These are phyloP conservation scores for Phytophthora capsici DNA, from an alignment of 352 stramenopile genomes.

Conservation along the genomic window DNA sequence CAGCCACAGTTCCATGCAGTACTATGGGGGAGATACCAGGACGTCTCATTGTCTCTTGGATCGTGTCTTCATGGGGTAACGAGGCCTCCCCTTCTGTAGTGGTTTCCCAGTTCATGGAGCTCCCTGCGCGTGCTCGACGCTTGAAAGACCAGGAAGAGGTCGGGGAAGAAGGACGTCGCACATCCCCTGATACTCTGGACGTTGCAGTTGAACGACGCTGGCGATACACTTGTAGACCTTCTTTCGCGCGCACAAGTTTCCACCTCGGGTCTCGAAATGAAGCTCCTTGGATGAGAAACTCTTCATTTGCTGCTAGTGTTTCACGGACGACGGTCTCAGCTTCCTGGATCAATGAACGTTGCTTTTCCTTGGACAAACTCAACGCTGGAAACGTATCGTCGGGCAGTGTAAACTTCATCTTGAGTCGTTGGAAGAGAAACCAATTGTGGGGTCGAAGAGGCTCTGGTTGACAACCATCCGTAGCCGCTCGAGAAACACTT, in stretches of 20 bases:
- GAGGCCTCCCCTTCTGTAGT: conserved; percentile 2
- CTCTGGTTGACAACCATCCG: conserved; percentile 4
- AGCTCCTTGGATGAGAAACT: conserved; percentile 35
- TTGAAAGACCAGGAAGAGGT: conserved; percentile 14
- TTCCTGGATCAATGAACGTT: conserved; percentile 40
- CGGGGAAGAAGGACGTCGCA: background rate
- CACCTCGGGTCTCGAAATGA: conserved; percentile 41
- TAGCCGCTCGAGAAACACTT: background rate
- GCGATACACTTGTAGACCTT: conserved; percentile 41
- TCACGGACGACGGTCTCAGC: conserved; percentile 49
- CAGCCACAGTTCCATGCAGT: conserved; percentile 43
- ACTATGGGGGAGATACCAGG: conserved; percentile 45
- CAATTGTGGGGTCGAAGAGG: conserved; percentile 8
- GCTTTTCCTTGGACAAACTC: conserved; percentile 32
- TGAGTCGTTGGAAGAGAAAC: background rate
- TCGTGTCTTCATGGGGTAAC: background rate
- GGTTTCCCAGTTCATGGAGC: background rate
- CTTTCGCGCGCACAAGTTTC: conserved; percentile 45
- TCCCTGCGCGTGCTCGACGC: background rate
- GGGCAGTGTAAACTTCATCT: conserved; percentile 58
- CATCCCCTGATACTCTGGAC: background rate
- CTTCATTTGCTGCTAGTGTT: conserved; percentile 47
- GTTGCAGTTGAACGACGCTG: conserved; percentile 14
- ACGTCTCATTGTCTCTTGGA: conserved; percentile 31
- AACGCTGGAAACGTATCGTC: conserved; percentile 42